Base-by-base conservation (phyloP, 2,329 filamentous ascomycete species). In the Didymella pinodella region DNA sequence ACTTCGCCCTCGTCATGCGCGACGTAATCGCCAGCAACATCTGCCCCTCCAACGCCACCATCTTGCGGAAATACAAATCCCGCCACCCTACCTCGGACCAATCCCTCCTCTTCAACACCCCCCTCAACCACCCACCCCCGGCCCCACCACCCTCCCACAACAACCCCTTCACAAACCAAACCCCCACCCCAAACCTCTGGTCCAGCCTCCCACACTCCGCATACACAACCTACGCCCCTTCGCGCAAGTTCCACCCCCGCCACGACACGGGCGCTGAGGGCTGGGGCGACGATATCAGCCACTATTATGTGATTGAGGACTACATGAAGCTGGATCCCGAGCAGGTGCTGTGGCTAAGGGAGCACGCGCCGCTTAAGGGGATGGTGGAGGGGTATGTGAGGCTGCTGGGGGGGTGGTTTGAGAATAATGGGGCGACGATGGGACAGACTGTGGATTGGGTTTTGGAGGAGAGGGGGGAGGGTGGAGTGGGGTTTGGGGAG, bases 221-320 rank as follows among this genome's bases (percentile, higher is more conserved):
- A 7, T 40, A 40, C 18, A 11, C 36, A 0, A 7, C n/a, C 5
- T 40, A 20, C 16, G 1, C 36, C n/a, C 7, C 81, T 78, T 0
- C 59, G 63, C 34, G 76, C 2, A 86, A 88, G 68, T 76, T 81
- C 22, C 80, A 82, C 43, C 70, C 81, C 2, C 78, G 77, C 61
- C 82, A 85, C 58, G 83, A 86, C 29, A 77, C 83, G 3, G 84
- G 83, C 7, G 77, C 79, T n/a, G 85, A 87, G 71, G 86, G 86
- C 25, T 88, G 86, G 86, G 86, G 86, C 29, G 86, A 88, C 65
- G 86, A 88, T 54, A 85, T 88, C 48, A 79, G 81, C 14, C 86
- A 88, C 61, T 88, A 88, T 70, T 88, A 88, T 64, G 79, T 88
- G 6, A 82, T 88, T 4, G 84, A 88, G 65, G 85, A 88, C 61